Conservation (phyloP, 2,329 filamentous ascomycete species). For the Aspergillus aculeatus region DNA sequence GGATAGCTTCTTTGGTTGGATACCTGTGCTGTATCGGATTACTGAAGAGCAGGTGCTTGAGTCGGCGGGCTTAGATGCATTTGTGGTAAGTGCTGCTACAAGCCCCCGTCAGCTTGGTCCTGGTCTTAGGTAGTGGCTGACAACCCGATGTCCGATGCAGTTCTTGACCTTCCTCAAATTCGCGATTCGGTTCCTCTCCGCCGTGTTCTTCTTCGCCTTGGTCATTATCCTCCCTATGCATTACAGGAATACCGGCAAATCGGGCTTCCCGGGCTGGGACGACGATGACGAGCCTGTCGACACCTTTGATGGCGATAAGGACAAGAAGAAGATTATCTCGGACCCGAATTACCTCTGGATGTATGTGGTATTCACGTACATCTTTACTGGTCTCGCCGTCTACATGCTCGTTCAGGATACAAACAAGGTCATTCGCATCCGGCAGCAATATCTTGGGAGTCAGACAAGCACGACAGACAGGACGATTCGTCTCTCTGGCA, state of each 20-base stretch:
- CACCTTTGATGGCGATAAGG: constrained; percentile 29
- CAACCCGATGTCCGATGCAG: constrained; percentile 33
- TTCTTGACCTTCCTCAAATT: constrained; percentile 96
- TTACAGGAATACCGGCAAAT: constrained; percentile 57
- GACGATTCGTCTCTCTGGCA: constrained; percentile 86
- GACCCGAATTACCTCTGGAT: constrained; percentile 73
- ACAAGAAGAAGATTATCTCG: constrained; percentile 33
- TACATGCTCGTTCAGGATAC: constrained; percentile 84
- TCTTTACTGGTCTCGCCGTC: constrained; percentile 79
- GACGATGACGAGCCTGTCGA: constrained; percentile 32
- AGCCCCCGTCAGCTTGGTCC: not conserved
- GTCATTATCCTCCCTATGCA: constrained; percentile 85
- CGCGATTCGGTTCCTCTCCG: constrained; percentile 76
- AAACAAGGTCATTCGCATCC: constrained; percentile 75
- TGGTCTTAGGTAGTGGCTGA: not conserved
- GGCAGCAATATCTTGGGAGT: constrained; percentile 87
- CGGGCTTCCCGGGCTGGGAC: constrained; percentile 39
- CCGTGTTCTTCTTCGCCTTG: constrained; percentile 78
- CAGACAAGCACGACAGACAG: constrained; percentile 95
- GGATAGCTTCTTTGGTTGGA: constrained; percentile 88
- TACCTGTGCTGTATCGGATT: constrained; percentile 77
- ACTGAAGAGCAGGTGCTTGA: constrained; percentile 86
- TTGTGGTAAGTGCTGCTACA: constrained; percentile 65
- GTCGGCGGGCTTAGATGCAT: constrained; percentile 90
- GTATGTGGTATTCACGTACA: constrained; percentile 90